Evolutionary conservation across 768 basidiomycete species (phyloP), one percentile per base, ranked within the genome.

Genomic region (Collybia mongolica): DNA sequence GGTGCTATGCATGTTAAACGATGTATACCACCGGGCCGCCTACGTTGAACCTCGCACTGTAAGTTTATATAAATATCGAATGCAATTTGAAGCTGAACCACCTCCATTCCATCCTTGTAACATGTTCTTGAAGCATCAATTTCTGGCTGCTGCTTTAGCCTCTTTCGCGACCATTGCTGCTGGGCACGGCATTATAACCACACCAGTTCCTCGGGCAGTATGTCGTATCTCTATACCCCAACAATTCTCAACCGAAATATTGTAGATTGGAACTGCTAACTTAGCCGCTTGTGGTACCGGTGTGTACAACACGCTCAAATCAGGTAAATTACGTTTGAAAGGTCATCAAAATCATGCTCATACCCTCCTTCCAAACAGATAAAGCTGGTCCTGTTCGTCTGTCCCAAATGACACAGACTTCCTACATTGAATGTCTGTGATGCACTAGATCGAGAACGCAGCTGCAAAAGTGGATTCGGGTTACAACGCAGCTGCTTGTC

Each of bases 401-500:
- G 32, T 14, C 32, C 32, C 32, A 32, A 32, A 6, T 32, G 7
- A 32, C 14, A 14, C 5, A 32, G 14, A 32, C 11, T 12, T 32
- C 32, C 14, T 32, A 26, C 11, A 32, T 14, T 32, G 4, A 32
- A 32, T 32, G 5, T 12, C 11, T 12, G 11, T 32, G 32, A 32
- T 28, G 26, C 26, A 12, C 6, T 48, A 70, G 70, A 68, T 70
- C 48, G 68, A 69, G 47, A 63, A 67, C 48, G 60, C 68, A 6
- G 62, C 52, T 8, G 54, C 56, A 6, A 65, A 61, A 48, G 48
- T 63, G 14, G 67, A 68, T 43, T 53, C 60, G 6, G 56, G 46
- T 9, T 70, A 66, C 54, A 60, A 71, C 47, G 61, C 69, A 32
- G 55, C 58, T 22, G 63, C 60, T 12, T 72, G 69, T 47, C 61